Conservation (phyloP, 1,284 basidiomycete species). For the Papiliotrema fonsecae region DNA sequence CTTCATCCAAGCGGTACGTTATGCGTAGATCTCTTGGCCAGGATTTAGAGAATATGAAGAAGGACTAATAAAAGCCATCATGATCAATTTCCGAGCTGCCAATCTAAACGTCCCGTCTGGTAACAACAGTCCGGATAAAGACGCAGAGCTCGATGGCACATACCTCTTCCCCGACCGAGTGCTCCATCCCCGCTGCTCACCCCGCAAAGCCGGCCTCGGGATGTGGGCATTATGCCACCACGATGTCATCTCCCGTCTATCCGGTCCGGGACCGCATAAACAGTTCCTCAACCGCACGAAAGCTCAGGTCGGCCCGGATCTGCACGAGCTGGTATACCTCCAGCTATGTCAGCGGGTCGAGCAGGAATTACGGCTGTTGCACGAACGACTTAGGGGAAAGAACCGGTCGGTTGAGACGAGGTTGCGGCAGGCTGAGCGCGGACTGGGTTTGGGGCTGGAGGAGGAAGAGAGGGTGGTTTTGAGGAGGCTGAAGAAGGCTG, state of each 20-base stretch:
- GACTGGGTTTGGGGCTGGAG: background rate
- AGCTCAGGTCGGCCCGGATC: background rate
- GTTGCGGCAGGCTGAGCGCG: background rate
- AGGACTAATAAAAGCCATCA: conserved; percentile 8
- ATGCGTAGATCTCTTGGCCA: too few species aligned
- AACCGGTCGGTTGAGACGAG: background rate
- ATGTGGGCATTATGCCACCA: conserved; percentile 13
- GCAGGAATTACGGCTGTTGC: conserved; percentile 18
- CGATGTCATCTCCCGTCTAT: conserved; percentile 3
- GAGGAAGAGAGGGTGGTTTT: background rate
- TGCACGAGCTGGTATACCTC: conserved; percentile 8
- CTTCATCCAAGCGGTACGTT: conserved; percentile 9
- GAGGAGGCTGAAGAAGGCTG: conserved; percentile 1
- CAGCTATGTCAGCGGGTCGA: conserved; percentile 13
- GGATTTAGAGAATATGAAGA: too few species aligned
- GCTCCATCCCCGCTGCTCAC: conserved; percentile 4
- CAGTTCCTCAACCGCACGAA: background rate
- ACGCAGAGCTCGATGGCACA: background rate
- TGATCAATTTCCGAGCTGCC: conserved; percentile 13
- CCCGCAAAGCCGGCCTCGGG: conserved; percentile 3
- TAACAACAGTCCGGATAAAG: background rate
- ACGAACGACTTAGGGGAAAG: conserved; percentile 4
- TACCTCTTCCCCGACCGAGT: conserved; percentile 13
- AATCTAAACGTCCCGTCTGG: background rate
- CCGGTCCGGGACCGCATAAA: background rate